A percentile compares a stretch with the other conserved stretches of the same genome.
Evolutionary conservation across 2,329 filamentous ascomycete genomes (phyloP).

Genomic region (Trichophaea hybrida): DNA sequence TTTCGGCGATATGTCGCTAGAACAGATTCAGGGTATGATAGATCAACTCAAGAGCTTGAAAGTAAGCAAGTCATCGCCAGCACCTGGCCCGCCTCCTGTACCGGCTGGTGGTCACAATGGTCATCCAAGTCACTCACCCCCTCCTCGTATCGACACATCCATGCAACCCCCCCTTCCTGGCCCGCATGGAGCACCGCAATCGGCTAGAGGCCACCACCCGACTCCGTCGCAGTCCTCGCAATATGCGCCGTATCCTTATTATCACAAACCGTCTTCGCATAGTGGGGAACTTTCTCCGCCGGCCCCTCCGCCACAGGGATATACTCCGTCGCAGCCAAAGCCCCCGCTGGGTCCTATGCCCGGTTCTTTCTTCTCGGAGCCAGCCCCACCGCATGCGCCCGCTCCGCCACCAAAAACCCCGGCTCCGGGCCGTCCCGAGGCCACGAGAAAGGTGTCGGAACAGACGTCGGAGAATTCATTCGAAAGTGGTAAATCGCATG

Average conservation of each 20-base stretch:
- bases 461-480: slow-evolving; percentile 10
- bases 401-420: slow-evolving; percentile 8
- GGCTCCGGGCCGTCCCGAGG: slow-evolving; percentile 3
- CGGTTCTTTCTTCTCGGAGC: background rate
- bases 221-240: background rate
- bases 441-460: slow-evolving; percentile 6
- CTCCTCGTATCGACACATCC: slow-evolving; percentile 1
- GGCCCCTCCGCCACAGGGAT: slow-evolving; percentile 2
- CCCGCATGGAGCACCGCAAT: background rate
- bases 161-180: background rate
- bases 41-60: background rate
- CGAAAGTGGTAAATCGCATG: slow-evolving; percentile 4
- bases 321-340: slow-evolving; percentile 1
- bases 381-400: slow-evolving; percentile 4
- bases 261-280: background rate
- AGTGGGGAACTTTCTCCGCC: background rate
- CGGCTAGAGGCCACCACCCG: background rate
- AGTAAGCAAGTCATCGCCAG: background rate
- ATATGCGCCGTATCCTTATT: slow-evolving; percentile 2
- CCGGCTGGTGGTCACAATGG: background rate
- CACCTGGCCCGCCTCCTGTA: background rate
- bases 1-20: background rate
- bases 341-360: slow-evolving; percentile 4
- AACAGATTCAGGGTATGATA: background rate
- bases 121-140: background rate